A percentile compares a stretch with the other conserved stretches of the same genome.
These are phyloP conservation scores for Waltergamsia citrina DNA, from an alignment of 2,329 filamentous ascomycete species.

Conservation along the genomic window DNA sequence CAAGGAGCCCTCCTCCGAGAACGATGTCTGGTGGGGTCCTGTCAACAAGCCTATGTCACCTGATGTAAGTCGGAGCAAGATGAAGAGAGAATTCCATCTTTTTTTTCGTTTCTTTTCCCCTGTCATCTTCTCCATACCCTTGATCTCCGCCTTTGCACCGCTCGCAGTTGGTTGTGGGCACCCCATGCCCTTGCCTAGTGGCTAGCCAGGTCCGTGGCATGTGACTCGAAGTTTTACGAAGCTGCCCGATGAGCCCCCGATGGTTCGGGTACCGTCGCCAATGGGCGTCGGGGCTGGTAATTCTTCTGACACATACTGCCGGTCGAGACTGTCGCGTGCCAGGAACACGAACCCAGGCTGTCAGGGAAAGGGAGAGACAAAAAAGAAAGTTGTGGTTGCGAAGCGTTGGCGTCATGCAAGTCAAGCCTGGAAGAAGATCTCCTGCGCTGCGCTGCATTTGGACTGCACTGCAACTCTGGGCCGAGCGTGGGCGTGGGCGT, in stretches of 20 bases:
- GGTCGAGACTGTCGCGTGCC: slow-evolving; percentile 3
- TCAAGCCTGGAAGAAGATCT: too few species aligned
- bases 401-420: too few species aligned
- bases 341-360: too few species aligned
- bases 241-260: not conserved
- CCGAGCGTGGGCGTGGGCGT: not conserved
- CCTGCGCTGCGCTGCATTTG: slow-evolving; percentile 1
- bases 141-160: not conserved
- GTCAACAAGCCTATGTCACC: slow-evolving; percentile 98
- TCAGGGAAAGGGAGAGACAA: too few species aligned
- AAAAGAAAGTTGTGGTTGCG: too few species aligned
- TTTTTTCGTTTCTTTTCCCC: slow-evolving; percentile 7
- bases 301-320: slow-evolving; percentile 1
- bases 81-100: slow-evolving; percentile 1
- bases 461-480: not conserved
- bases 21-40: slow-evolving; percentile 97
- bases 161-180: too few species aligned
- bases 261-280: slow-evolving; percentile 3
- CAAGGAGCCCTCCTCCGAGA: slow-evolving; percentile 78
- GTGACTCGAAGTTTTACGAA: not conserved
- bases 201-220: not conserved
- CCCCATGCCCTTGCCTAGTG: too few species aligned
- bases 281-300: not conserved
- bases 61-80: slow-evolving; percentile 55
- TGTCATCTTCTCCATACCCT: not conserved